These are phyloP conservation scores for Pythium oligandrum DNA, from an alignment of 352 stramenopile genomes.

Conservation along the genomic window DNA sequence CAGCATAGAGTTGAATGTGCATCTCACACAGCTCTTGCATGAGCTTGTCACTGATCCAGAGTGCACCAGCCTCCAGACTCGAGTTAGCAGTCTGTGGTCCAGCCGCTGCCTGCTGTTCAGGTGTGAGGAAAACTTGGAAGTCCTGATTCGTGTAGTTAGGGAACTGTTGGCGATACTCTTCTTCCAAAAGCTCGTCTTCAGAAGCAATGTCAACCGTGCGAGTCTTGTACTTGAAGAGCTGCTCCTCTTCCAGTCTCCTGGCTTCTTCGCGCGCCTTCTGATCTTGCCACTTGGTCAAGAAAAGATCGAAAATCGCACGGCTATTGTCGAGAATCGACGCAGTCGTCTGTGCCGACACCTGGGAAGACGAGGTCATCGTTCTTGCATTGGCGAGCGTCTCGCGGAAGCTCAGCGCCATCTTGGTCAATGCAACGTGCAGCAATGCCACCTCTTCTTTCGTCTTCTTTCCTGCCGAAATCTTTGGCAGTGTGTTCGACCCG, in stretches of 20 bases:
- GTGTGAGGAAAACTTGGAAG: constrained; percentile 61
- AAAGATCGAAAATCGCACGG: constrained; percentile 78
- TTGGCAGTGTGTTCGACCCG: constrained; percentile 11
- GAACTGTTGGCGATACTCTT: constrained; percentile 91
- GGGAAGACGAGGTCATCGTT: constrained; percentile 17
- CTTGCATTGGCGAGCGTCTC: constrained; percentile 20
- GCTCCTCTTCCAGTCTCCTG: constrained; percentile 65
- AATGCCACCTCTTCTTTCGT: constrained; percentile 54
- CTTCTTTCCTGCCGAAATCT: constrained; percentile 27
- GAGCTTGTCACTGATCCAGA: constrained; percentile 68
- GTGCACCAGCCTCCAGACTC: constrained; percentile 24
- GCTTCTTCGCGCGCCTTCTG: constrained; percentile 75
- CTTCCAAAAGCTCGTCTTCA: constrained; percentile 80
- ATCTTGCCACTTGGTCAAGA: constrained; percentile 81
- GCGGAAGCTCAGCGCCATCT: constrained; percentile 68
- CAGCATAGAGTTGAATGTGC: constrained; percentile 65
- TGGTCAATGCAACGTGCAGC: constrained; percentile 61
- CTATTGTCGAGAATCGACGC: constrained; percentile 36
- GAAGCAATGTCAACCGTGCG: constrained; percentile 76
- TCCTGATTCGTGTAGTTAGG: constrained; percentile 85
- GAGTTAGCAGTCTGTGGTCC: not conserved
- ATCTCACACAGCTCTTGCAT: constrained; percentile 69
- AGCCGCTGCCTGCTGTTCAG: constrained; percentile 20
- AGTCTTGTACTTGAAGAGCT: constrained; percentile 85
- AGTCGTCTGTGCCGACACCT: not conserved